Conservation (phyloP, 2,329 filamentous ascomycete species). For the Penicillium olsonii region DNA sequence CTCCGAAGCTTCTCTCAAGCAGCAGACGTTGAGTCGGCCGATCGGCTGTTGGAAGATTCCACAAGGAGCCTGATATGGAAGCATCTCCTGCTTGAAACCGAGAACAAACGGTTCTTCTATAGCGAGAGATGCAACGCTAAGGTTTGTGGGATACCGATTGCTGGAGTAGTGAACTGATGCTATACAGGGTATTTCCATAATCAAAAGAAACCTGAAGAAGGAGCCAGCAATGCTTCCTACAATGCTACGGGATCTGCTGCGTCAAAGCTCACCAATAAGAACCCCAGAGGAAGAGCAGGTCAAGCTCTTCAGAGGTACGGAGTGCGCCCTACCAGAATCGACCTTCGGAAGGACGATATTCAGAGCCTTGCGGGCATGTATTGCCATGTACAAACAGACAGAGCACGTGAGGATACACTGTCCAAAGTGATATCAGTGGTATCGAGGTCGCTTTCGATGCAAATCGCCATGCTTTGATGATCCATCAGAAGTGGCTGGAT, state of each 20-base stretch:
- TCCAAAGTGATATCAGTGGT: too few species aligned
- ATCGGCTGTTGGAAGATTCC: background rate
- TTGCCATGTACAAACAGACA: too few species aligned
- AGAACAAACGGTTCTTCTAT: background rate
- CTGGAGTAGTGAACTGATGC: too few species aligned
- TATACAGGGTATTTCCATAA: background rate
- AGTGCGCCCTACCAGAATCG: too few species aligned
- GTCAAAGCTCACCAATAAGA: background rate
- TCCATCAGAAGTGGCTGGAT: too few species aligned
- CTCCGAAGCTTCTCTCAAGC: background rate
- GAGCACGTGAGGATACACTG: too few species aligned
- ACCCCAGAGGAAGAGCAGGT: background rate
- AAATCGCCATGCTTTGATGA: too few species aligned
- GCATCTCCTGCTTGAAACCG: background rate
- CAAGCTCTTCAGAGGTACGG: conserved; percentile 1
- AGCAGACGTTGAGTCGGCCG: background rate
- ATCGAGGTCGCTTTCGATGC: too few species aligned
- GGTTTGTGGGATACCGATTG: too few species aligned
- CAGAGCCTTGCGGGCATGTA: too few species aligned
- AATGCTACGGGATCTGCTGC: background rate
- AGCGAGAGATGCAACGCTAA: background rate
- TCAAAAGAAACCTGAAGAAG: background rate
- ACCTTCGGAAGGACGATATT: too few species aligned
- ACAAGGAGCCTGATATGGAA: background rate
- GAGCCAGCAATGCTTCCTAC: background rate